Percentiles rank a stretch among this genome's conserved stretches.
Conservation (phyloP, 2,329 filamentous ascomycete species). For the Neurospora sp. region DNA sequence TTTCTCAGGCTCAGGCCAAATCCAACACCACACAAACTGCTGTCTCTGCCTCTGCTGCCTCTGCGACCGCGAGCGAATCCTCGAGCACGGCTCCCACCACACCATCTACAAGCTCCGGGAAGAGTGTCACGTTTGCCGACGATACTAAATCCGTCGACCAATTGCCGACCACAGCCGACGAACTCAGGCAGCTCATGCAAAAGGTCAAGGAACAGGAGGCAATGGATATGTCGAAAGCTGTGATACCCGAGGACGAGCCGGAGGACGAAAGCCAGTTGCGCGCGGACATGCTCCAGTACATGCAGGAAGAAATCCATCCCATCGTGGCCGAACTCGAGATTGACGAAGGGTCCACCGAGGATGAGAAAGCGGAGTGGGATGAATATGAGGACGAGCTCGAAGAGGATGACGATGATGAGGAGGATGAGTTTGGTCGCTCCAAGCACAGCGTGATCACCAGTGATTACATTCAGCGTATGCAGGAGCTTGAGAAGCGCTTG, state of each 20-base stretch:
- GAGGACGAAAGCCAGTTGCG: slow-evolving; percentile 71
- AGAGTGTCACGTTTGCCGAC: slow-evolving; percentile 53
- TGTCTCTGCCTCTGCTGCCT: not conserved
- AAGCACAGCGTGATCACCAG: slow-evolving; percentile 58
- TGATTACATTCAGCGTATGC: slow-evolving; percentile 73
- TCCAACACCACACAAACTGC: not conserved
- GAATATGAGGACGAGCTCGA: slow-evolving; percentile 37
- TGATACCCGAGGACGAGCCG: slow-evolving; percentile 65
- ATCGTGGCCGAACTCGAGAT: slow-evolving; percentile 88
- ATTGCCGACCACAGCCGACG: slow-evolving; percentile 30
- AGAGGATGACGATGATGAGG: slow-evolving; percentile 50
- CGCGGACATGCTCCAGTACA: slow-evolving; percentile 83
- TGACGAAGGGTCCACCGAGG: slow-evolving; percentile 53
- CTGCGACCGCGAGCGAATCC: not conserved
- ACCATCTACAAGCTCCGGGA: slow-evolving; percentile 28
- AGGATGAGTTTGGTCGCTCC: slow-evolving; percentile 68
- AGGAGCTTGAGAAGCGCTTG: slow-evolving; percentile 69
- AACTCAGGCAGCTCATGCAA: slow-evolving; percentile 46
- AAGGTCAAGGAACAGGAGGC: slow-evolving; percentile 45
- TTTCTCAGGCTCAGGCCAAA: slow-evolving; percentile 6
- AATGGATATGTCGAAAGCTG: slow-evolving; percentile 34
- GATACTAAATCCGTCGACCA: slow-evolving; percentile 43
- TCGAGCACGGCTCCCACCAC: not conserved
- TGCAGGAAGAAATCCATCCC: slow-evolving; percentile 76
- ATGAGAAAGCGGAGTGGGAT: slow-evolving; percentile 41